Conservation (phyloP, 2,329 filamentous ascomycete genomes). For the Lasiodiplodia citricola region DNA sequence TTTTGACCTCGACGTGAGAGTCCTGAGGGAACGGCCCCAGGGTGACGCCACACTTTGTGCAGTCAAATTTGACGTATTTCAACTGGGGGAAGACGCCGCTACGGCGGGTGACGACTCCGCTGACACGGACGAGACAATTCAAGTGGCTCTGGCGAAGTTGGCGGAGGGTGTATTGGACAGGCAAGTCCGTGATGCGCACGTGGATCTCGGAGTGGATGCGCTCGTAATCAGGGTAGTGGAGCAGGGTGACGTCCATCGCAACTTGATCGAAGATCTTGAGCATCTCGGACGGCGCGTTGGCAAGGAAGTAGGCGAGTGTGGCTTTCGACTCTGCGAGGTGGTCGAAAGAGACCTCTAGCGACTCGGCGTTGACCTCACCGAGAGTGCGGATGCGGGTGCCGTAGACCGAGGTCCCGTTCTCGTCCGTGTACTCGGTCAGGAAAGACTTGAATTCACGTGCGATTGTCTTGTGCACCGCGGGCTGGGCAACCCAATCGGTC, state of each 20-base stretch:
- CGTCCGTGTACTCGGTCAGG: constrained; percentile 92
- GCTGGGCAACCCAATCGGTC: constrained; percentile 93
- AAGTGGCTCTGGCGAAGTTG: constrained; percentile 94
- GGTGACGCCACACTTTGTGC: constrained; percentile 87
- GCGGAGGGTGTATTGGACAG: constrained; percentile 91
- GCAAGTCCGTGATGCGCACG: constrained; percentile 93
- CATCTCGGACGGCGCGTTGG: constrained; percentile 93
- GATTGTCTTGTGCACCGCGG: constrained; percentile 88
- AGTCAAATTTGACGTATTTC: constrained; percentile 99
- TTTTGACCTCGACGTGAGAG: constrained; percentile 93
- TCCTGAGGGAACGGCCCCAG: constrained; percentile 97
- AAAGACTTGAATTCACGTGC: constrained; percentile 97
- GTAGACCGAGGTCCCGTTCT: constrained; percentile 88
- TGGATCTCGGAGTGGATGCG: constrained; percentile 98
- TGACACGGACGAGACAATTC: constrained; percentile 93
- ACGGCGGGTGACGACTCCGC: constrained; percentile 90
- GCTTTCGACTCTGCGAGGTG: constrained; percentile 90
- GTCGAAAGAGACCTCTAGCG: constrained; percentile 93
- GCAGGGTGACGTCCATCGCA: constrained; percentile 92
- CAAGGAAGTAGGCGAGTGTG: constrained; percentile 92
- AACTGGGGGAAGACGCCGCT: constrained; percentile 96
- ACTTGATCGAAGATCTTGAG: constrained; percentile 96
- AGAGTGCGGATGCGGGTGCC: constrained; percentile 91
- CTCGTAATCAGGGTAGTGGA: constrained; percentile 97
- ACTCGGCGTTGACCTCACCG: constrained; percentile 97